Base-by-base conservation (phyloP, 2,329 filamentous ascomycete genomes). In the Beauveria australis region DNA sequence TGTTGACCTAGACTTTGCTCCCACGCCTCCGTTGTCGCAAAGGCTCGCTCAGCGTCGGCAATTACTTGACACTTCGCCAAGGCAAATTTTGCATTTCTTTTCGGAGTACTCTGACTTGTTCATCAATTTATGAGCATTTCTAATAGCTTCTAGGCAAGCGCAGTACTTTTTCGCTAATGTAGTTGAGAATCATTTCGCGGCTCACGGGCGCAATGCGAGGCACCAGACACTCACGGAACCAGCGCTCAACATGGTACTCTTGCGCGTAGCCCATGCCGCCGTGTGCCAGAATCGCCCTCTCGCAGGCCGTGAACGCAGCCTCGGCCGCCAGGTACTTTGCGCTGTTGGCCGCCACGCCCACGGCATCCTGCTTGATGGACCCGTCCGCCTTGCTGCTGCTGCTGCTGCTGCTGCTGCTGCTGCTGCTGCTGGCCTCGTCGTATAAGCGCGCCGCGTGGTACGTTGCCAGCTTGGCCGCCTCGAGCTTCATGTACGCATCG, bases 131-230 rank as follows among this genome's bases (percentile, higher is more conserved):
- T 2, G 3, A 7, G 14, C 2, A 2, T 9, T 33, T 59, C 16
- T 64, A 89, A 65, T 90, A 91, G 67, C 86, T 90, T 62, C 84
- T 77, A 1, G 88, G 88, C 28, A 91, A 67, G 3, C 79, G 74
- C n/a, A 91, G 71, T 0, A 83, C 87, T 73, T 83, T 89, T 70
- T 90, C 87, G 3, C 81, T 79, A 14, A 91, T 81, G 69, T 85
- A 90, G 65, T 90, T 91, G 76, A 89, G 75, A 57, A 91, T 89
- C 88, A 91, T 91, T 74, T 91, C 88, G 64, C 85, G 72, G 61
- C 82, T 86, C 0, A 88, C 79, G 0, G 85, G 85, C 10, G 85
- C 84, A 57, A 89, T 84, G 10, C 86, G 73, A 3, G 85, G 85
- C 44, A 88, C 81, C 61, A 87, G 76, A 58, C 82, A 83, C 69